A percentile compares a stretch with the other conserved stretches of the same genome.
phyloP scores from a whole-genome alignment of 768 basidiomycete species.

The Tremella mesenterica region DNA sequence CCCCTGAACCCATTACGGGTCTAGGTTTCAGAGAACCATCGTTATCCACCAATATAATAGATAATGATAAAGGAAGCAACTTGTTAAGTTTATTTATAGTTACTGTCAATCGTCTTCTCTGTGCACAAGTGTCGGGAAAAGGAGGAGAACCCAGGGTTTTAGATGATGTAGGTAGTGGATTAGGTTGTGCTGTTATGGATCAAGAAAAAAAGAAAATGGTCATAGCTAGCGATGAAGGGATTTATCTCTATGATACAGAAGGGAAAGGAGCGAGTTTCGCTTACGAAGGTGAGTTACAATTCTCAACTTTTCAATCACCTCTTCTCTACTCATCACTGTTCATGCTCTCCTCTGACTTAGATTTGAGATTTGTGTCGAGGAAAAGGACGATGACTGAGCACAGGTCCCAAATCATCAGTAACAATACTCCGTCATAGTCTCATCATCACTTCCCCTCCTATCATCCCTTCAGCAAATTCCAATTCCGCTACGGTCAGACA shows the following conservation, averaged over 20 bases:
- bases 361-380: slow-evolving; percentile 1
- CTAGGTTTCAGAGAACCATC: slow-evolving; percentile 76
- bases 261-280: slow-evolving; percentile 78
- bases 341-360: neutral
- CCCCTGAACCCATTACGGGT: slow-evolving; percentile 80
- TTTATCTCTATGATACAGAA: slow-evolving; percentile 73
- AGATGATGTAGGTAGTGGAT: slow-evolving; percentile 74
- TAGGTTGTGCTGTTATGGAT: slow-evolving; percentile 80
- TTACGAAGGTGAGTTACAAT: slow-evolving; percentile 63
- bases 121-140: slow-evolving; percentile 60
- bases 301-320: neutral
- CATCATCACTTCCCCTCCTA: slow-evolving; percentile 79
- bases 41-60: slow-evolving; percentile 22
- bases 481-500: slow-evolving; percentile 69
- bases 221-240: slow-evolving; percentile 81
- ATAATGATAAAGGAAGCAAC: slow-evolving; percentile 2
- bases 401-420: slow-evolving; percentile 69
- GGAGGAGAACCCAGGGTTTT: slow-evolving; percentile 59
- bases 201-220: slow-evolving; percentile 59
- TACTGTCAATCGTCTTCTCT: slow-evolving; percentile 73
- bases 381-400: neutral
- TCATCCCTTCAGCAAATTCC: slow-evolving; percentile 58
- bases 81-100: slow-evolving; percentile 63
- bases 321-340: neutral
- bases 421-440: slow-evolving; percentile 73